These are phyloP conservation scores for Anacardium occidentale DNA, from an alignment of 345 rosid species.

Conservation along the genomic window DNA sequence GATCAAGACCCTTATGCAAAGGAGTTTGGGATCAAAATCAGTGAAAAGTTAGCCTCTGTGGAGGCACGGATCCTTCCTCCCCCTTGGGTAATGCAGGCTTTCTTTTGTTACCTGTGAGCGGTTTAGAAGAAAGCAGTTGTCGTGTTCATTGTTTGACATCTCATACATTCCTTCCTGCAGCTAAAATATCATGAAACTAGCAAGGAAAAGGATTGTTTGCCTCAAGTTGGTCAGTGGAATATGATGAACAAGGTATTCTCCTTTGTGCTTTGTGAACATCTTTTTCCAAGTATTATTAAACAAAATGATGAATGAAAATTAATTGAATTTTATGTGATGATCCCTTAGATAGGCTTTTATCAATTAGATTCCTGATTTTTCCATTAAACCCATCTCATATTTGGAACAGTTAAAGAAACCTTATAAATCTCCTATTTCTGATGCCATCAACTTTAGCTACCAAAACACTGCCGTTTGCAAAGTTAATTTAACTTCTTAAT, in stretches of 20 bases:
- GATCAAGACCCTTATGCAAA: slow-evolving; percentile 94
- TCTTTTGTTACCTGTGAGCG: background rate
- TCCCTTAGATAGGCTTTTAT: background rate
- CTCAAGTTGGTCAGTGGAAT: slow-evolving; percentile 99
- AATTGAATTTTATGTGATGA: background rate
- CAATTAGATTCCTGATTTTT: background rate
- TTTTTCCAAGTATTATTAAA: background rate
- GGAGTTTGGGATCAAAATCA: slow-evolving; percentile 92
- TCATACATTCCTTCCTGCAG: slow-evolving; percentile 39
- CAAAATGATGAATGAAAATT: background rate
- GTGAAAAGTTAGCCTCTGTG: slow-evolving; percentile 87
- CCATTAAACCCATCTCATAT: background rate
- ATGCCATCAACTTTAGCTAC: background rate
- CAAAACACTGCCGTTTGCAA: background rate
- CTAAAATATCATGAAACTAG: slow-evolving; percentile 98
- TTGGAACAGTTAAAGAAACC: background rate
- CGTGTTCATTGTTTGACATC: slow-evolving; percentile 6
- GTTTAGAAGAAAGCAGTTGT: background rate
- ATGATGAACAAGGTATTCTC: slow-evolving; percentile 93
- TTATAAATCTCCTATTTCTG: background rate
- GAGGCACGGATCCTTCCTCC: slow-evolving; percentile 99
- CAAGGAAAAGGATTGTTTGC: slow-evolving; percentile 93
- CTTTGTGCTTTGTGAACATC: background rate
- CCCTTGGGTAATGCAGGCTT: slow-evolving; percentile 74
- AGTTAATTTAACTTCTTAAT: background rate